Evolutionary conservation across 2,329 filamentous ascomycete species (phyloP), one percentile per base, ranked within the genome.

Genomic region (Ophiostoma piceae): DNA sequence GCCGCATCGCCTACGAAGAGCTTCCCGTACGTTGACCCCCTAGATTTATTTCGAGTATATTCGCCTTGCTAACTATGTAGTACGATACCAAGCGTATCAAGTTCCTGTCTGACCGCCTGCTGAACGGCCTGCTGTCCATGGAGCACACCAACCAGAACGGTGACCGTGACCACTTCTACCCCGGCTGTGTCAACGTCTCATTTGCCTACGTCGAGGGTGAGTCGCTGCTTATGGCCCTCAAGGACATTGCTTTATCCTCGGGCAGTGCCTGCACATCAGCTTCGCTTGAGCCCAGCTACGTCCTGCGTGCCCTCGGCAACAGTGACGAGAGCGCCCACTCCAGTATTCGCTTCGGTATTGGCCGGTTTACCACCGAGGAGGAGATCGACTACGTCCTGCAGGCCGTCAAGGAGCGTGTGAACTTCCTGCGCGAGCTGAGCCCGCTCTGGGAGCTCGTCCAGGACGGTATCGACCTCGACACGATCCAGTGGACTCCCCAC

Each of bases 171-270:
- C 85, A 87, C 68, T 96, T 96, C 79, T 99, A 99, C 78, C 93
- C 95, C 1, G 95, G 95, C 73, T 99, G 95, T 76, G 94, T 99
- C 72, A 99, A 99, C 79, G 91, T 99, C 12, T 99, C 95, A 0
- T 99, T 99, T 77, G 94, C 95, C 43, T 99, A 99, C 76, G 93
- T 99, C 4, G 95, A 99, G 81, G 95, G 95, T 74, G 95, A 99
- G 81, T 98, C 95, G 2, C 89, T 99, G 1, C 85, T 99, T 73
- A 99, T 99, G 95, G 95, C 95, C 0, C 83, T 99, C 65, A 99
- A 99, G 81, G 95, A 99, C 75, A 97, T 99, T 79, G 95, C 95
- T 0, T 83, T 99, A 47, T 98, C 94, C 7, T 99, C 95, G 0
- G 95, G 95, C 70, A 97, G 93, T 77, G 95, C 95, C 6, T 99